phyloP scores from a whole-genome alignment of 2,329 filamentous ascomycete genomes.

The Trichoderma sp. region DNA sequence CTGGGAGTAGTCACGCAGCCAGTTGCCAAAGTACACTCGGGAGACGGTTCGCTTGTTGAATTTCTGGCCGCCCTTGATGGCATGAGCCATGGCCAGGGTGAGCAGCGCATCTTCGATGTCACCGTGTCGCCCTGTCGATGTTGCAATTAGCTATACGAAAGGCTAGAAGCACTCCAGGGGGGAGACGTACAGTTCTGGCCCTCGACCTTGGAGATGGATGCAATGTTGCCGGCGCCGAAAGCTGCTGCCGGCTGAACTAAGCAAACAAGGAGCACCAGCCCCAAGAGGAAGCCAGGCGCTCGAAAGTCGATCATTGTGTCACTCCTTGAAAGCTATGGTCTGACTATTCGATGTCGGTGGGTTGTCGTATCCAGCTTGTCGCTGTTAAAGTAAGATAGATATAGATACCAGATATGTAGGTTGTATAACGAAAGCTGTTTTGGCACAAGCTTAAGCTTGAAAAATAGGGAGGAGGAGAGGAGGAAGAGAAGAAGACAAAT shows the following conservation, averaged over 20 bases:
- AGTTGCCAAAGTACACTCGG: constrained; percentile 94
- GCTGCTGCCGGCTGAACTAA: constrained; percentile 70
- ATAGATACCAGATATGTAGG: not conserved
- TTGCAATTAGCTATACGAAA: constrained; percentile 1
- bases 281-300: constrained; percentile 54
- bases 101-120: constrained; percentile 93
- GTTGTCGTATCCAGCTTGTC: not conserved
- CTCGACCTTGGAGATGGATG: constrained; percentile 75
- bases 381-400: not conserved
- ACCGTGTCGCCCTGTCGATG: constrained; percentile 69
- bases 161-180: not conserved
- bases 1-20: constrained; percentile 91
- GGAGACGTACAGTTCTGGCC: constrained; percentile 71
- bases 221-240: constrained; percentile 89
- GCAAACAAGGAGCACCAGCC: constrained; percentile 62
- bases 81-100: constrained; percentile 61
- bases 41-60: constrained; percentile 87
- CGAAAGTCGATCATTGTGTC: constrained; percentile 51
- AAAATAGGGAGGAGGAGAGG: not conserved
- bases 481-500: not conserved
- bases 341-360: not conserved
- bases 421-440: not conserved
- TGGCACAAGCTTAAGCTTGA: not conserved
- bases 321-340: not conserved
- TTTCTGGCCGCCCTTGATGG: constrained; percentile 65